These are phyloP conservation scores for Pseudogymnoascus sp. DNA, from an alignment of 2,329 filamentous ascomycete species.

Conservation along the genomic window DNA sequence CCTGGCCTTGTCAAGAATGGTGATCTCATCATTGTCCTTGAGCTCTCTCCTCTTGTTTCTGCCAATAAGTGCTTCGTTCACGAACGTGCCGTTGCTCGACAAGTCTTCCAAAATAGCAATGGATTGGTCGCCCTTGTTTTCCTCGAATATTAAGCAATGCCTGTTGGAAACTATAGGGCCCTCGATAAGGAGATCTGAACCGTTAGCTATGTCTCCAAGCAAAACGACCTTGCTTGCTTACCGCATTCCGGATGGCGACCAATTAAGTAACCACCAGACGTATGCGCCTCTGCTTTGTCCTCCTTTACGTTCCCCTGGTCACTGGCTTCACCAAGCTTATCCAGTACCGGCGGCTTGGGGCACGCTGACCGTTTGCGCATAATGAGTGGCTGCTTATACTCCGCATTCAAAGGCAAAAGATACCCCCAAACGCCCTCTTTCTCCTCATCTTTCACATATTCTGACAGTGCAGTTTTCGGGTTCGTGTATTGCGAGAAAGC, in stretches of 20 bases:
- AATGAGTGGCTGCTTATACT: constrained; percentile 61
- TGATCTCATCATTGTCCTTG: constrained; percentile 83
- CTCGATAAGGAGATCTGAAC: constrained; percentile 60
- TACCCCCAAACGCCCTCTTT: constrained; percentile 84
- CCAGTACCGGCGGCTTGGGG: constrained; percentile 44
- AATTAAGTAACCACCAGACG: constrained; percentile 79
- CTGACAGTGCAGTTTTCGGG: constrained; percentile 60
- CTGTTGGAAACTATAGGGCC: constrained; percentile 81
- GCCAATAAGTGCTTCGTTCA: constrained; percentile 85
- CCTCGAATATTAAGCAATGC: constrained; percentile 61
- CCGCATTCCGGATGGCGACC: constrained; percentile 91
- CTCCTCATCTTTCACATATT: constrained; percentile 78
- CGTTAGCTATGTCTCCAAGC: constrained; percentile 14
- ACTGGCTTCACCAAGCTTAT: constrained; percentile 30
- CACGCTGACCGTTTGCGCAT: constrained; percentile 68
- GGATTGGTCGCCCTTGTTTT: constrained; percentile 48
- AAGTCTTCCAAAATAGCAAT: constrained; percentile 82
- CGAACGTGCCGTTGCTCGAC: constrained; percentile 92
- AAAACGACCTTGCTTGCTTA: constrained; percentile 38
- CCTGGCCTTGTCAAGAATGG: constrained; percentile 72
- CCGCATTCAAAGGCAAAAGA: constrained; percentile 69
- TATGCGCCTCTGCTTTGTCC: constrained; percentile 50
- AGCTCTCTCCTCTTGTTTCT: constrained; percentile 87
- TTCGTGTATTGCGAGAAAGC: constrained; percentile 73
- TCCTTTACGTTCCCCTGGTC: constrained; percentile 33